Percentiles rank a stretch among this genome's conserved stretches.
These are phyloP conservation scores for Termitomyces sp. DNA, from an alignment of 768 basidiomycete genomes.

Conservation along the genomic window DNA sequence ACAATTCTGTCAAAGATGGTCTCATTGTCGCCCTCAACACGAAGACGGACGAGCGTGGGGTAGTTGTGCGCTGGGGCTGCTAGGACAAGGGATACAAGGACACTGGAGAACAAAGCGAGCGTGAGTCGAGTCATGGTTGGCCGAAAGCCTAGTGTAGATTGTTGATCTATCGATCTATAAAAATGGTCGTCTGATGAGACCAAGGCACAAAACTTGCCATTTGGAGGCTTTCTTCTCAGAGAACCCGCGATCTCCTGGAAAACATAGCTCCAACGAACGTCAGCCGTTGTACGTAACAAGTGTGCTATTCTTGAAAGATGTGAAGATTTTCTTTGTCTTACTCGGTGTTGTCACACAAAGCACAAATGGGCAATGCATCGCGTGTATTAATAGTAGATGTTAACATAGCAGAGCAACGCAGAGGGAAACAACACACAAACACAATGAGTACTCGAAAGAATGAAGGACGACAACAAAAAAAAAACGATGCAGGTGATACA, in stretches of 20 bases:
- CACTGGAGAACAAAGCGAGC: neutral
- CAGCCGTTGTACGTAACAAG: neutral
- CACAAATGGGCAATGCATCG: neutral
- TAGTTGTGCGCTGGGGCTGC: neutral
- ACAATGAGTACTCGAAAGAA: neutral
- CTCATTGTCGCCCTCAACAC: conserved; percentile 29
- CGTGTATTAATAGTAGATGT: neutral
- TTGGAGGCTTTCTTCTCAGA: neutral
- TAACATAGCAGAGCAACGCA: neutral
- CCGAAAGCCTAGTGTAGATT: neutral
- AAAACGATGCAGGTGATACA: neutral
- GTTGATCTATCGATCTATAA: neutral
- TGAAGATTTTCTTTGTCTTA: neutral
- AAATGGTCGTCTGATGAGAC: neutral
- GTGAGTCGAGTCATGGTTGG: neutral
- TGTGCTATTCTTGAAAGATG: neutral
- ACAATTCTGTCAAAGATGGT: conserved; percentile 36
- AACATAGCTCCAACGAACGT: neutral
- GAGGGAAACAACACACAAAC: neutral
- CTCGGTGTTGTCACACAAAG: neutral
- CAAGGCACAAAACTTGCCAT: neutral
- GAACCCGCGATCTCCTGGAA: neutral
- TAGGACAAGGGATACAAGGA: neutral
- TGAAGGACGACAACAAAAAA: neutral
- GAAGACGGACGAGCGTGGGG: conserved; percentile 23